Evolutionary conservation across 1,284 basidiomycete genomes (phyloP).

Genomic region (Cryptococcus neoformans): DNA sequence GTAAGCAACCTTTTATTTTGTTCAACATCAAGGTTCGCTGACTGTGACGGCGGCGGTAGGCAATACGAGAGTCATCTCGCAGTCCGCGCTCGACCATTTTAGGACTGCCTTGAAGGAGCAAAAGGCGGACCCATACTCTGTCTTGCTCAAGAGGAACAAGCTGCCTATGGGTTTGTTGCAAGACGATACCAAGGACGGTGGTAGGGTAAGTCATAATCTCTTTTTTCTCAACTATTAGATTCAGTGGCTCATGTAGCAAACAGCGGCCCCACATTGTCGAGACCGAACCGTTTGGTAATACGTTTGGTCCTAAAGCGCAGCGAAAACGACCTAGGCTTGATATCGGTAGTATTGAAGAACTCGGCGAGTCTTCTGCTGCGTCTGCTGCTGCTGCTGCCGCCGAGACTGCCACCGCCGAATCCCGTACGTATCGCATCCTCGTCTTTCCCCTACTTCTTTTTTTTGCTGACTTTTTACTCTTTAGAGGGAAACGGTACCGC

Average conservation of each 20-base stretch:
- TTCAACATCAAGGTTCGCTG: too few relatives aligned
- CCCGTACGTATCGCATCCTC: background rate
- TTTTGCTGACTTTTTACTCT: background rate
- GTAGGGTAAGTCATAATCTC: constrained; percentile 59
- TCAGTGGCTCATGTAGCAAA: background rate
- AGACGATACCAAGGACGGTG: constrained; percentile 75
- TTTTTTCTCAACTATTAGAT: background rate
- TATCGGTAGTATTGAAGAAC: constrained; percentile 81
- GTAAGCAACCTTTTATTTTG: constrained; percentile 54
- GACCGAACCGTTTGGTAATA: constrained; percentile 86
- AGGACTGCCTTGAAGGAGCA: constrained; percentile 75
- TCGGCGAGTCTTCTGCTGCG: constrained; percentile 64
- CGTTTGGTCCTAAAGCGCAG: constrained; percentile 91
- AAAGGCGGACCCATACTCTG: constrained; percentile 90
- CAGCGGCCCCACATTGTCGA: constrained; percentile 88
- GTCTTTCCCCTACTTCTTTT: background rate
- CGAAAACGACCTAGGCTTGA: constrained; percentile 82
- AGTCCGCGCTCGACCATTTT: constrained; percentile 91
- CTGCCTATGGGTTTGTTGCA: constrained; percentile 90
- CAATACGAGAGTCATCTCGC: constrained; percentile 98
- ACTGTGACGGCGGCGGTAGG: constrained; percentile 53
- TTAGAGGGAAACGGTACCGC: constrained; percentile 7
- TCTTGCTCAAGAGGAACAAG: constrained; percentile 86
- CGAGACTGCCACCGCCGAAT: background rate
- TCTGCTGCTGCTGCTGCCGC: constrained; percentile 15